Percentiles rank a stretch among this genome's conserved stretches.
Evolutionary conservation across 768 basidiomycete genomes (phyloP).

Genomic region (Podaxis pistillaris): DNA sequence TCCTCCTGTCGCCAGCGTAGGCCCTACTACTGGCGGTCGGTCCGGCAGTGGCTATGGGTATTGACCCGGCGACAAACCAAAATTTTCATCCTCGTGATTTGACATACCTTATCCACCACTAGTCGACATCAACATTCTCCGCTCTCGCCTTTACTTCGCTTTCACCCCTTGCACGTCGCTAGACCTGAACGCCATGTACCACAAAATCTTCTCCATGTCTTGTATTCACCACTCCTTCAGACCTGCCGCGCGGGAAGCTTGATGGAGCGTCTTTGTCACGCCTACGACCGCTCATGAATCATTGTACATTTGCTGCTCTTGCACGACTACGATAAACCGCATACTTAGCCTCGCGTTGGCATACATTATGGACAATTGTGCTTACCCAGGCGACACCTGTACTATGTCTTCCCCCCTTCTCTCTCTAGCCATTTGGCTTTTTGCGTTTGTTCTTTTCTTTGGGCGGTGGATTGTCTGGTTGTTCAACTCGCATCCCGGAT

Average conservation of each 20-base stretch:
- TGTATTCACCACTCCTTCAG: constrained; percentile 9
- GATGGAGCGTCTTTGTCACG: constrained; percentile 9
- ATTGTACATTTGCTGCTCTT: constrained; percentile 10
- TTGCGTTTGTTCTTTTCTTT: constrained; percentile 15
- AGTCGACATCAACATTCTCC: constrained; percentile 13
- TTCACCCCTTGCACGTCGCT: constrained; percentile 6
- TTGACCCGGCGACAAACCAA: constrained; percentile 10
- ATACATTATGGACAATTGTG: not conserved
- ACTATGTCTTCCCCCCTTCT: constrained; percentile 7
- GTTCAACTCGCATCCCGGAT: not conserved
- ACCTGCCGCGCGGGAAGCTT: constrained; percentile 15
- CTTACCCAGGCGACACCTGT: constrained; percentile 9
- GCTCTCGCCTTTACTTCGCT: not conserved
- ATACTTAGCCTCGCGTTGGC: constrained; percentile 9
- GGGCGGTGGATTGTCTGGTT: constrained; percentile 21
- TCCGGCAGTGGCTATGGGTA: constrained; percentile 29
- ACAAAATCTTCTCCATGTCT: not conserved
- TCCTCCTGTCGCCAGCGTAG: constrained; percentile 15
- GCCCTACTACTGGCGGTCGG: constrained; percentile 16
- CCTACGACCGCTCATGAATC: constrained; percentile 12
- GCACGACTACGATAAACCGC: constrained; percentile 9
- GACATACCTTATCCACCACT: constrained; percentile 12
- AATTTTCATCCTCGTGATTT: not conserved
- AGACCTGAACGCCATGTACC: constrained; percentile 11
- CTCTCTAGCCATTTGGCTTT: constrained; percentile 3